Percentiles rank a stretch among this genome's conserved stretches.
These are phyloP conservation scores for Monosporozyma yasuniensis DNA, from an alignment of 805 yeast genomes.

Conservation along the genomic window DNA sequence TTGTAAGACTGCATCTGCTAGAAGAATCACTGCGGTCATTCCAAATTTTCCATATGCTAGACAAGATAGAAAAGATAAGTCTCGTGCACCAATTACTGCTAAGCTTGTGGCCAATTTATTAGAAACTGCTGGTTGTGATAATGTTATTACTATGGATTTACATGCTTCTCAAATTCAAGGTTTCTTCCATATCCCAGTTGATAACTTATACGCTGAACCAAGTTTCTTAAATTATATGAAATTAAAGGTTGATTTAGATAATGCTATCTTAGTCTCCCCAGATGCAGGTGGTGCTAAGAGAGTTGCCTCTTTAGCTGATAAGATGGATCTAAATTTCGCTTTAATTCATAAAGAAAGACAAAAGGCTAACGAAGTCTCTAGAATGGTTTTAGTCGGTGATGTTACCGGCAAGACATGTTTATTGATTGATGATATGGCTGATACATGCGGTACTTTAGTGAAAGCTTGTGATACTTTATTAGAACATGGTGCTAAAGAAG, in stretches of 20 bases:
- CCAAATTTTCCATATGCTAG: conserved; percentile 97
- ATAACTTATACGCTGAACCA: conserved; percentile 93
- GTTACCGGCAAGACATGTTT: conserved; percentile 76
- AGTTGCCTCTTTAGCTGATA: conserved; percentile 89
- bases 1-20: conserved; percentile 90
- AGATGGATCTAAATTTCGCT: conserved; percentile 86
- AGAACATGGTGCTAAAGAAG: conserved; percentile 72
- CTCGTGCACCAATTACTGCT: conserved; percentile 94
- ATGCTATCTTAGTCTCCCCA: conserved; percentile 82
- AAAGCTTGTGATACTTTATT: conserved; percentile 87
- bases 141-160: conserved; percentile 91
- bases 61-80: conserved; percentile 93
- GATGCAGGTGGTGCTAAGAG: conserved; percentile 99
- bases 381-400: conserved; percentile 95
- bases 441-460: conserved; percentile 92
- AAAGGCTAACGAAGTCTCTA: conserved; percentile 86
- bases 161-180: conserved; percentile 99
- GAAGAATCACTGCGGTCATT: conserved; percentile 86
- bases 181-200: conserved; percentile 90
- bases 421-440: conserved; percentile 95
- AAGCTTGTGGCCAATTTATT: conserved; percentile 85
- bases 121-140: conserved; percentile 90
- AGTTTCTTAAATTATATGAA: conserved; percentile 73
- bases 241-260: conserved; percentile 45
- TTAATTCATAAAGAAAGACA: conserved; percentile 94